These are phyloP conservation scores for Paramecium tetraurelia DNA, from an alignment of 73 alveolate species.

Conservation along the genomic window DNA sequence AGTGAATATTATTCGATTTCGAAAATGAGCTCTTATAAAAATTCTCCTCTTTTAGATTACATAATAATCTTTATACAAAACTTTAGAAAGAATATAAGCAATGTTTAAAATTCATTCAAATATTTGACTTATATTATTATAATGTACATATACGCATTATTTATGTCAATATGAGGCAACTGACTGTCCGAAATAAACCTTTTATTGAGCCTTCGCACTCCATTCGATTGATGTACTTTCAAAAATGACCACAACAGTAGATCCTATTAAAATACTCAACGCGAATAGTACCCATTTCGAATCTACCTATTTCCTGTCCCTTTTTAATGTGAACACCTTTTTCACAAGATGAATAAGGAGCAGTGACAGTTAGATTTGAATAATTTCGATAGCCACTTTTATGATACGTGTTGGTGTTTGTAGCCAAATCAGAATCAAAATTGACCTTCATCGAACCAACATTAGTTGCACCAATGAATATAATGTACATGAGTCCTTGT, in stretches of 20 bases:
- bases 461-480: slow-evolving; percentile 83
- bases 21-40: not conserved
- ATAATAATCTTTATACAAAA: not conserved
- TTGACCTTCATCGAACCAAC: slow-evolving; percentile 80
- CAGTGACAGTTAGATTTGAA: not conserved
- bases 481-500: slow-evolving; percentile 69
- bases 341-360: not conserved
- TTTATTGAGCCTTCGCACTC: not conserved
- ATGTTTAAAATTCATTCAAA: not conserved
- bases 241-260: slow-evolving; percentile 75
- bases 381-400: slow-evolving; percentile 37
- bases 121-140: not conserved
- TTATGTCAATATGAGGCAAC: not conserved
- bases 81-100: not conserved
- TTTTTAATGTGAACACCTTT: slow-evolving; percentile 64
- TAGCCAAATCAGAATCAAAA: slow-evolving; percentile 58
- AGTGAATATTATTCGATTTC: not conserved
- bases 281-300: slow-evolving; percentile 67
- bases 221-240: slow-evolving; percentile 70
- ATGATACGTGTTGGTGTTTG: slow-evolving; percentile 47
- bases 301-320: slow-evolving; percentile 83
- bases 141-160: not conserved
- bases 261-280: not conserved
- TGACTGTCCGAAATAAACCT: slow-evolving; percentile 11
- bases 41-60: not conserved